phyloP scores from a whole-genome alignment of 2,329 filamentous ascomycete species.

The Penicillium vulpinum region DNA sequence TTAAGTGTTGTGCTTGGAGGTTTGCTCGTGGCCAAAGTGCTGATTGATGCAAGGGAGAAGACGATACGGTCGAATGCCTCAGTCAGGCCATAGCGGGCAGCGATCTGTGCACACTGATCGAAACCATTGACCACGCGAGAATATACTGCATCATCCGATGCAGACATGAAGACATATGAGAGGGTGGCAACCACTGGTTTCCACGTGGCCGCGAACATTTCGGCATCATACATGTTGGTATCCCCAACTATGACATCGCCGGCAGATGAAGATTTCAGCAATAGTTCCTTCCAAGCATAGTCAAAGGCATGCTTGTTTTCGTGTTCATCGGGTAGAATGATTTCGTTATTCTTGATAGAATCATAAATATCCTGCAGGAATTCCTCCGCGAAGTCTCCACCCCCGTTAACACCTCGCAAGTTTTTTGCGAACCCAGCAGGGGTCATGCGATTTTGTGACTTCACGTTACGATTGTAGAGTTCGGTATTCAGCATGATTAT shows the following conservation, averaged over 20 bases:
- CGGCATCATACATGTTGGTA: constrained; percentile 92
- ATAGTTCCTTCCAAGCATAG: constrained; percentile 92
- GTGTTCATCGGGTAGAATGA: constrained; percentile 95
- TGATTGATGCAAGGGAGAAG: constrained; percentile 85
- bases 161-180: constrained; percentile 98
- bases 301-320: constrained; percentile 96
- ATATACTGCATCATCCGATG: constrained; percentile 94
- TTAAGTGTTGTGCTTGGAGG: constrained; percentile 85
- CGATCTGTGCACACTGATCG: constrained; percentile 92
- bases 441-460: constrained; percentile 76
- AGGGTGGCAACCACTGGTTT: constrained; percentile 90
- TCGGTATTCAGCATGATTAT: constrained; percentile 98
- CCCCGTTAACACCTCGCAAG: constrained; percentile 83
- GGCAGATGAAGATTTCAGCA: constrained; percentile 77
- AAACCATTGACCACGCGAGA: constrained; percentile 91
- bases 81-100: constrained; percentile 75
- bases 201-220: constrained; percentile 98
- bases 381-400: constrained; percentile 77
- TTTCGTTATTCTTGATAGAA: constrained; percentile 88
- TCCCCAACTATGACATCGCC: constrained; percentile 75
- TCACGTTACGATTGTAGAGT: constrained; percentile 88
- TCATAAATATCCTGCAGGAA: constrained; percentile 87
- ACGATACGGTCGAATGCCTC: constrained; percentile 93
- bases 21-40: constrained; percentile 73
- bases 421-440: constrained; percentile 81